A percentile compares a stretch with the other conserved stretches of the same genome.
These are phyloP conservation scores for Aspergillus ochraceoroseus DNA, from an alignment of 2,329 filamentous ascomycete genomes.

Conservation along the genomic window DNA sequence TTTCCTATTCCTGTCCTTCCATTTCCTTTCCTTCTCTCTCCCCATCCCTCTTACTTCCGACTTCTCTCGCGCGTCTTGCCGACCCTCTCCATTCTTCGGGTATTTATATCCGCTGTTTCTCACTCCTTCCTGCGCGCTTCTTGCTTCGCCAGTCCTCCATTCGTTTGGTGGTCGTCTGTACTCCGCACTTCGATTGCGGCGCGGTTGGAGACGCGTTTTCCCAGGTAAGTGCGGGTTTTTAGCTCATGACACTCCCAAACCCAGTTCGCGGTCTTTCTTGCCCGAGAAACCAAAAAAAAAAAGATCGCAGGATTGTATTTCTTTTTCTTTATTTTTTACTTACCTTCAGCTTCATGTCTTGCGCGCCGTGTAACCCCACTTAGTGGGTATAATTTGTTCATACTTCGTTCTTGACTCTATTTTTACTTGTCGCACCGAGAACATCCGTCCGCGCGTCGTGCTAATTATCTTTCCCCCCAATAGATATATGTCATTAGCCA, in stretches of 20 bases:
- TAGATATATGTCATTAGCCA: constrained; percentile 6
- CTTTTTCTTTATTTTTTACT: not conserved
- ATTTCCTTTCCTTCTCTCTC: no score
- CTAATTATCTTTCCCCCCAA: not conserved
- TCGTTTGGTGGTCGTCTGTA: constrained; percentile 11
- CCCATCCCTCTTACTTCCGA: no score
- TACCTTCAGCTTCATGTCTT: not conserved
- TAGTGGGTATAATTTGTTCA: no score
- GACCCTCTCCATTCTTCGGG: constrained; percentile 14
- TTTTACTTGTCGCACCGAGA: no score
- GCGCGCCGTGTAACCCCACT: not conserved
- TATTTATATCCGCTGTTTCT: constrained; percentile 14
- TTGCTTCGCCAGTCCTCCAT: constrained; percentile 7
- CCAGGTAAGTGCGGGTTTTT: constrained; percentile 15
- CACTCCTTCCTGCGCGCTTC: constrained; percentile 12
- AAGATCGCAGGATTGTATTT: not conserved
- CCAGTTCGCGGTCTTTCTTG: not conserved
- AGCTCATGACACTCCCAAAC: not conserved
- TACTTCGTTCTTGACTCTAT: no score
- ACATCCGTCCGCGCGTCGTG: not conserved
- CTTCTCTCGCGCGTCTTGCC: no score
- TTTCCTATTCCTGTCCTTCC: no score
- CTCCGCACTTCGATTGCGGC: constrained; percentile 14
- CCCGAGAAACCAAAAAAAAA: not conserved
- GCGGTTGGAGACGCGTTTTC: constrained; percentile 25